Base-by-base conservation (phyloP, 495 filamentous ascomycete species). In the Sphaerosporella brunnea region DNA sequence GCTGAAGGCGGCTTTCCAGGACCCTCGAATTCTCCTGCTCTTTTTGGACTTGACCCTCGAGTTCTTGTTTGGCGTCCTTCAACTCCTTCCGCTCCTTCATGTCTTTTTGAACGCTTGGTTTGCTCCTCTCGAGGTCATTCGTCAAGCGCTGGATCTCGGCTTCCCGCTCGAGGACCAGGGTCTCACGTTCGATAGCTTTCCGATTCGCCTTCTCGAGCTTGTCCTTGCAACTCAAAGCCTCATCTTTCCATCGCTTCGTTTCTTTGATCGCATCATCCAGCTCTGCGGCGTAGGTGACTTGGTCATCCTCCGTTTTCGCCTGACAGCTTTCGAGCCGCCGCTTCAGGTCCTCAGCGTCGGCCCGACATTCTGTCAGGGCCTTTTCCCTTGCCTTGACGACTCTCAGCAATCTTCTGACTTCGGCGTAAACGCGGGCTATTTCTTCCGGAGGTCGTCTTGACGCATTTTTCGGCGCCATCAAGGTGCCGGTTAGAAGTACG, bases 71-170 rank as follows among this genome's bases (percentile, higher is more conserved):
- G n/a, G n/a, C n/a, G n/a, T n/a, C n/a, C n/a, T n/a, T n/a, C n/a
- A n/a, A n/a, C n/a, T n/a, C n/a, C n/a, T n/a, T n/a, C n/a, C n/a
- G n/a, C n/a, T n/a, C n/a, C n/a, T n/a, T n/a, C n/a, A n/a, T n/a
- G n/a, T n/a, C n/a, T n/a, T n/a, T n/a, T n/a, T n/a, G n/a, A n/a
- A n/a, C n/a, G n/a, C n/a, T n/a, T n/a, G n/a, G n/a, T n/a, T n/a
- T n/a, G n/a, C n/a, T n/a, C n/a, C n/a, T n/a, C n/a, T 40, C 37
- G 37, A 19, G 10, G n/a, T 40, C 37, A 16, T 40, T 40, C 10
- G 10, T 13, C 10, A 40, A 19, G 2, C 21, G 11, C 20, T 15
- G 10, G 37, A 40, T 40, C 20, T 40, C n/a, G 10, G n/a, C 20
- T 1, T 40, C 37, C 11, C 37, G 37, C 1, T 40, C 37, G 13